These are phyloP conservation scores for Acidiella bohemica DNA, from an alignment of 495 filamentous ascomycete species.

Conservation along the genomic window DNA sequence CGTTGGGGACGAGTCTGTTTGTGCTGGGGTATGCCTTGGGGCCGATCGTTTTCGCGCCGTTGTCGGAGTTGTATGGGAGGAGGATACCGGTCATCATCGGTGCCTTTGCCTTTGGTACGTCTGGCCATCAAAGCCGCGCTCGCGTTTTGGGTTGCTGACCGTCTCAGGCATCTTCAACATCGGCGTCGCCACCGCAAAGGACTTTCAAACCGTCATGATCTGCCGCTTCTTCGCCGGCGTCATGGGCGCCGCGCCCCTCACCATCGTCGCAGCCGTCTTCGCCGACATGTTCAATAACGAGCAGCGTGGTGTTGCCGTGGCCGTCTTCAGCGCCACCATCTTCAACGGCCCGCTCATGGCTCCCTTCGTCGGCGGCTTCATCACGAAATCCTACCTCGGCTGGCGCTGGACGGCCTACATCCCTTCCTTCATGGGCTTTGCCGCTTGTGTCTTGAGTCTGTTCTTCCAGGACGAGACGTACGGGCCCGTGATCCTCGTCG, in stretches of 20 bases:
- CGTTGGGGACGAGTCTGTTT: constrained; percentile 55
- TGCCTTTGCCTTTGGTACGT: constrained; percentile 71
- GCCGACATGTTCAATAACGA: constrained; percentile 47
- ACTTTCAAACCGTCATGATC: constrained; percentile 69
- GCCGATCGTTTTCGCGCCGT: constrained; percentile 46
- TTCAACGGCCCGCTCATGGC: constrained; percentile 24
- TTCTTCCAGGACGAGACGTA: constrained; percentile 51
- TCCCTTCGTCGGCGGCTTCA: constrained; percentile 26
- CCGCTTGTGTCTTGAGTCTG: constrained; percentile 33
- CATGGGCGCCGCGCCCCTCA: constrained; percentile 61
- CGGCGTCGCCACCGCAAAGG: constrained; percentile 57
- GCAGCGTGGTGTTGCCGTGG: constrained; percentile 5
- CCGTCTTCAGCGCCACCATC: constrained; percentile 1
- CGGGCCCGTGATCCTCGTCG: constrained; percentile 40
- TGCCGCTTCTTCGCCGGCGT: constrained; percentile 72
- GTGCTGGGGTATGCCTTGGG: constrained; percentile 61
- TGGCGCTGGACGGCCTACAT: constrained; percentile 44
- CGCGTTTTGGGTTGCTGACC: constrained; percentile 4
- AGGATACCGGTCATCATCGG: constrained; percentile 54
- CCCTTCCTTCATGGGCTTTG: constrained; percentile 41
- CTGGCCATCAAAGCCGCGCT: constrained; percentile 31
- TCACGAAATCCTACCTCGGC: constrained; percentile 24
- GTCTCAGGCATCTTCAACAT: constrained; percentile 41
- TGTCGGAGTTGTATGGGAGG: constrained; percentile 68
- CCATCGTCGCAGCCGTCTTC: constrained; percentile 78